A percentile compares a stretch with the other conserved stretches of the same genome.
Evolutionary conservation across 208 protist species (phyloP).

Genomic region (Acanthamoeba lenticulata): DNA sequence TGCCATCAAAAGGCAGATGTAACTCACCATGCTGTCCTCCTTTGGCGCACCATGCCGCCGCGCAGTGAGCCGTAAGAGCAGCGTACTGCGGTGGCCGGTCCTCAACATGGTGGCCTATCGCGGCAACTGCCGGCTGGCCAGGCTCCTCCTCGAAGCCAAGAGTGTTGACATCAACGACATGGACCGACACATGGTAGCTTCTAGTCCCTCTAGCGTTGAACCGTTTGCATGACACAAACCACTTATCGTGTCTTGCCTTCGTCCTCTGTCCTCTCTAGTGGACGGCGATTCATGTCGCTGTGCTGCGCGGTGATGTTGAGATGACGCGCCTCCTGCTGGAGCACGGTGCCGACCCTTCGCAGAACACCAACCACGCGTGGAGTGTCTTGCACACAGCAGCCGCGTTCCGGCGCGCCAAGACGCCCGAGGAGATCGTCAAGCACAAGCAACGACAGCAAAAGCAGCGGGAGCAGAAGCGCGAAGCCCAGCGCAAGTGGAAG

Average conservation of each 20-base stretch:
- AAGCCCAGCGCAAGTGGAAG: background rate
- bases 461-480: background rate
- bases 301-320: background rate
- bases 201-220: background rate
- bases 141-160: background rate
- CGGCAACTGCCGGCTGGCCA: background rate
- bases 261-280: background rate
- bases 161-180: constrained; percentile 18
- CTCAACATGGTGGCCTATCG: background rate
- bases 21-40: background rate
- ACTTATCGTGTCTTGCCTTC: background rate
- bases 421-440: background rate
- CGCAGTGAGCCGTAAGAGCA: constrained; percentile 4
- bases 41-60: background rate
- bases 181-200: constrained; percentile 47
- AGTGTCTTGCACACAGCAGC: constrained; percentile 43
- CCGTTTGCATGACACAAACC: background rate
- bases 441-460: too few relatives aligned
- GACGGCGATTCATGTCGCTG: constrained; percentile 39
- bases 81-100: constrained; percentile 1
- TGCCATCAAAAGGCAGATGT: background rate
- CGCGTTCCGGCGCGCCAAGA: background rate
- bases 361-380: constrained; percentile 51
- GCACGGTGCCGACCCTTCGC: constrained; percentile 36
- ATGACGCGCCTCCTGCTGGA: constrained; percentile 52